phyloP scores from a whole-genome alignment of 1,284 basidiomycete species.

The Mycena citricolor region DNA sequence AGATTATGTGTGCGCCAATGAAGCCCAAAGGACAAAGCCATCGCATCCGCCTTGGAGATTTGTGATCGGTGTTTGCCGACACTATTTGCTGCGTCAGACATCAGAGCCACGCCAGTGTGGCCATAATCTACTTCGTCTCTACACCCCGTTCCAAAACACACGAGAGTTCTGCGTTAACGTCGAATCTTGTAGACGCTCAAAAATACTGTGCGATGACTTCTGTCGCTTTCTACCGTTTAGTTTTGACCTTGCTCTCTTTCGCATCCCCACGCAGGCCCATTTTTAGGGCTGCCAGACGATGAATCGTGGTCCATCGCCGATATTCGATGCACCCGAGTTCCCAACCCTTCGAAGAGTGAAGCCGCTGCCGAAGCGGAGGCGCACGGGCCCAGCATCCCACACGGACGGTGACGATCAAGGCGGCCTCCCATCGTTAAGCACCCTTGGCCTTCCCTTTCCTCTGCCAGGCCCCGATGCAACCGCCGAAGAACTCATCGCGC shows the following conservation, averaged over 20 bases:
- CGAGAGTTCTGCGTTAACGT: conserved; percentile 19
- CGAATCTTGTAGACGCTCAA: conserved; percentile 13
- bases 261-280: conserved; percentile 7
- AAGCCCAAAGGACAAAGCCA: too few relatives aligned
- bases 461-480: conserved; percentile 39
- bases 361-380: conserved; percentile 72
- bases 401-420: conserved; percentile 23
- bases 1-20: too few relatives aligned
- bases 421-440: conserved; percentile 30
- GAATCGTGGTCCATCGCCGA: conserved; percentile 43
- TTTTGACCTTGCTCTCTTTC: conserved; percentile 10
- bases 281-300: conserved; percentile 13
- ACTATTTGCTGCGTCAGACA: conserved; percentile 22
- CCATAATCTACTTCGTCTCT: too few relatives aligned
- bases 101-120: conserved; percentile 20
- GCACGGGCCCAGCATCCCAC: conserved; percentile 34
- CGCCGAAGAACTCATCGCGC: conserved; percentile 50
- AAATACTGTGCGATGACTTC: conserved; percentile 11
- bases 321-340: conserved; percentile 63
- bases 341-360: conserved; percentile 63
- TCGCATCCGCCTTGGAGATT: too few relatives aligned
- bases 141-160: too few relatives aligned
- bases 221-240: neutral
- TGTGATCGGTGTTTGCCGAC: too few relatives aligned
- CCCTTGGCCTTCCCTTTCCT: conserved; percentile 30